A percentile compares a stretch with the other conserved stretches of the same genome.
Conservation (phyloP, 306 rosid species). For the Albizia julibrissin region DNA sequence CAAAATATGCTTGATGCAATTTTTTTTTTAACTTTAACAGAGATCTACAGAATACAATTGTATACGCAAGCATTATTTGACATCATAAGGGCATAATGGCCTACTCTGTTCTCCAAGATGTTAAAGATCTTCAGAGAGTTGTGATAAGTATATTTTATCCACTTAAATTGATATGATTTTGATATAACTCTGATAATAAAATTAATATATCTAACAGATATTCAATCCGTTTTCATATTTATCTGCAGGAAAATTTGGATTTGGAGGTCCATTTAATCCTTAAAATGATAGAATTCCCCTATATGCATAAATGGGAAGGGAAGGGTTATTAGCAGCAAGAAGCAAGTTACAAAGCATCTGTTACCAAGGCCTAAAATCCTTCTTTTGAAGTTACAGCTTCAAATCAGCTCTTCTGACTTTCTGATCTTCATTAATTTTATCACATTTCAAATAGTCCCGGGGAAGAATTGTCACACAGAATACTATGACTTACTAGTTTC, state of each 20-base stretch:
- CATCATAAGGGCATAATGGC: background rate
- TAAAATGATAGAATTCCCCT: background rate
- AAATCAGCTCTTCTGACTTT: background rate
- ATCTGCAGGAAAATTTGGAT: background rate
- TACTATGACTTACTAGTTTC: background rate
- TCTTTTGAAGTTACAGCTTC: constrained; percentile 3
- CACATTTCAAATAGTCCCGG: background rate
- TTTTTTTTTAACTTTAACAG: background rate
- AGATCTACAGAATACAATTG: background rate
- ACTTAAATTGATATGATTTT: background rate
- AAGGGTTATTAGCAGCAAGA: background rate
- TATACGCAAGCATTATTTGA: background rate
- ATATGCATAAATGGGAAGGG: background rate
- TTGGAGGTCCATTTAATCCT: background rate
- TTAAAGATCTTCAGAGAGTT: constrained; percentile 8
- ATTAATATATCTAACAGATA: background rate
- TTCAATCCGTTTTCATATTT: background rate
- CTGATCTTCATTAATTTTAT: background rate
- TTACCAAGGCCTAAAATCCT: background rate
- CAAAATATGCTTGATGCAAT: no score
- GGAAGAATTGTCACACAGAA: background rate
- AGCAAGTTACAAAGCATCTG: background rate
- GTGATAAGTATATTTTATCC: background rate
- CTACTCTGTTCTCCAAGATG: background rate
- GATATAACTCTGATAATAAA: background rate